Evolutionary conservation across 495 filamentous ascomycete species (phyloP).

Genomic region (Cryomyces minteri): DNA sequence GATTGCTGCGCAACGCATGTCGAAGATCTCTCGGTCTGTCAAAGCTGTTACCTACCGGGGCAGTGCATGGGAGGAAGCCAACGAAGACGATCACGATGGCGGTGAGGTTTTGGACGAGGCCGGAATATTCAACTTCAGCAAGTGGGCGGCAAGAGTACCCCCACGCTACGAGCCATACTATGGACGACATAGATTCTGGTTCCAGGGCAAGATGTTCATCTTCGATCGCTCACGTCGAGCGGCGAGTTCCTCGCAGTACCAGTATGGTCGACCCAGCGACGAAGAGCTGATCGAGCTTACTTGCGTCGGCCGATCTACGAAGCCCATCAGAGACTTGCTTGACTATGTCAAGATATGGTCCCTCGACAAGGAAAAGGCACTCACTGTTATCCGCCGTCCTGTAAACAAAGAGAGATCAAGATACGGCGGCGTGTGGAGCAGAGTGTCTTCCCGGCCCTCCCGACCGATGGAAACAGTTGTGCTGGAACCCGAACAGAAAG

Average conservation of each 20-base stretch:
- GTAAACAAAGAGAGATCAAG: constrained; percentile 19
- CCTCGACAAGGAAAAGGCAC: constrained; percentile 18
- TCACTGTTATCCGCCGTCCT: constrained; percentile 32
- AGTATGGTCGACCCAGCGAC: constrained; percentile 13
- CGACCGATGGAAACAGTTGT: constrained; percentile 72
- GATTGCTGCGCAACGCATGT: constrained; percentile 33
- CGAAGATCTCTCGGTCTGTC: constrained; percentile 29
- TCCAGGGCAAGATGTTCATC: constrained; percentile 14
- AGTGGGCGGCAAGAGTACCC: constrained; percentile 26
- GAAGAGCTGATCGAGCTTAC: constrained; percentile 26
- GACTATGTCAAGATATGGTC: constrained; percentile 27
- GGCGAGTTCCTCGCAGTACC: background rate
- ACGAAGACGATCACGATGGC: no score
- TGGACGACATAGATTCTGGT: constrained; percentile 16
- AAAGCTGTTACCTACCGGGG: constrained; percentile 36
- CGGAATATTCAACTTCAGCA: constrained; percentile 19
- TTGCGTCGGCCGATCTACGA: constrained; percentile 30
- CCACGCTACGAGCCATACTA: constrained; percentile 31
- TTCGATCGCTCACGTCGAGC: constrained; percentile 6
- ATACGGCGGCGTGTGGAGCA: constrained; percentile 32
- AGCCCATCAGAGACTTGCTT: constrained; percentile 45
- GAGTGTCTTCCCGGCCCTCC: constrained; percentile 49
- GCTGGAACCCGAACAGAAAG: constrained; percentile 56
- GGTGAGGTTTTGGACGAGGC: background rate
- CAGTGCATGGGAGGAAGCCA: constrained; percentile 35